Evolutionary conservation across 2,329 filamentous ascomycete species (phyloP).

Genomic region (Periconia sp.): DNA sequence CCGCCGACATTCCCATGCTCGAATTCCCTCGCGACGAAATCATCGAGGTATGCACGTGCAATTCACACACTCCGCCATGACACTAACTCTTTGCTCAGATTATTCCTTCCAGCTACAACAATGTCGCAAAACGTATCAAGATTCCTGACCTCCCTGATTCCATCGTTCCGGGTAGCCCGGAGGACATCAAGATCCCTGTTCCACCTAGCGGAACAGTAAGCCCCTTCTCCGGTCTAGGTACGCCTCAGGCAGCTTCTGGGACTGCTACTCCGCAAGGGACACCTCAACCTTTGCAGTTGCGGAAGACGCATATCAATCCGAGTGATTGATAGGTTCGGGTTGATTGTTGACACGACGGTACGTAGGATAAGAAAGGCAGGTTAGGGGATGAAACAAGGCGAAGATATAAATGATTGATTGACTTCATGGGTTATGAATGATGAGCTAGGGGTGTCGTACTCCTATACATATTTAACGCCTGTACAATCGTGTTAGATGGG

Average conservation of each 20-base stretch:
- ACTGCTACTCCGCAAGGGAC: constrained; percentile 27
- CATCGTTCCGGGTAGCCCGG: constrained; percentile 77
- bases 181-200: constrained; percentile 81
- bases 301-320: constrained; percentile 38
- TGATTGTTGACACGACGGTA: constrained; percentile 22
- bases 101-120: constrained; percentile 96
- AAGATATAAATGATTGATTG: constrained; percentile 19
- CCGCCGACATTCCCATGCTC: constrained; percentile 89
- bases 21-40: constrained; percentile 97
- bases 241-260: constrained; percentile 33
- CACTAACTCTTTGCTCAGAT: too few relatives aligned
- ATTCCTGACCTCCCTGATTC: constrained; percentile 72
- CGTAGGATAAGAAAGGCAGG: constrained; percentile 30
- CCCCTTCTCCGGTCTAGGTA: constrained; percentile 51
- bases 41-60: constrained; percentile 78
- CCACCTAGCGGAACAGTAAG: constrained; percentile 61
- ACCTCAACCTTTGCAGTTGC: constrained; percentile 32
- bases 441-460: neutral
- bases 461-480: too few relatives aligned
- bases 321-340: constrained; percentile 26
- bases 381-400: too few relatives aligned
- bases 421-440: neutral
- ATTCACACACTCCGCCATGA: too few relatives aligned
- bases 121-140: constrained; percentile 87
- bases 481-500: too few relatives aligned